These are phyloP conservation scores for Arbutus unedo DNA, from an alignment of 148 eudicot species.

Conservation along the genomic window DNA sequence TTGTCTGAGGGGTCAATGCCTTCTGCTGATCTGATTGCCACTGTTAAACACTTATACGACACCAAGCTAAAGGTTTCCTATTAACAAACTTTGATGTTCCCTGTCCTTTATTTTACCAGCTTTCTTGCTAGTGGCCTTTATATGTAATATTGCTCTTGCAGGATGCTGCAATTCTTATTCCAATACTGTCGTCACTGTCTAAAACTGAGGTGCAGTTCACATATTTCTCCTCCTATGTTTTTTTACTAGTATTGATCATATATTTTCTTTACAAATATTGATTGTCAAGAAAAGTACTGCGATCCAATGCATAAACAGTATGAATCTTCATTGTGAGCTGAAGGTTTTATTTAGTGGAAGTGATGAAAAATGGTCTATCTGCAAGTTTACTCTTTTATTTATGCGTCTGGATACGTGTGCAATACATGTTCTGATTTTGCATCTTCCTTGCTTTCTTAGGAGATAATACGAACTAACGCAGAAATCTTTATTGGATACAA, in stretches of 20 bases:
- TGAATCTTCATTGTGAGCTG: not conserved
- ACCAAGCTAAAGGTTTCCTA: constrained; percentile 73
- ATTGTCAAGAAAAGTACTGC: not conserved
- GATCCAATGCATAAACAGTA: not conserved
- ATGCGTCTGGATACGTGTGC: not conserved
- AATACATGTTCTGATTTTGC: not conserved
- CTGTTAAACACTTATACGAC: constrained; percentile 82
- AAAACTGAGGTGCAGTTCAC: constrained; percentile 62
- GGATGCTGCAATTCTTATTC: constrained; percentile 89
- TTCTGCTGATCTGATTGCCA: constrained; percentile 63
- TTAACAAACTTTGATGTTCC: constrained; percentile 13
- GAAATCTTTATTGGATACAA: not conserved
- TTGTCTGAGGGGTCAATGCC: constrained; percentile 74
- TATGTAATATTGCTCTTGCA: constrained; percentile 31
- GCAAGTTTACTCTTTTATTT: not conserved
- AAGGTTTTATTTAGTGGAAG: not conserved
- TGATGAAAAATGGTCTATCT: not conserved
- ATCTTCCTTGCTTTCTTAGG: not conserved
- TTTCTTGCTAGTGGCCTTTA: constrained; percentile 13
- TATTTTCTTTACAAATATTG: not conserved
- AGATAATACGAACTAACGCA: not conserved
- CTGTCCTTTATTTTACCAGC: not conserved
- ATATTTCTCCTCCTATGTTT: not conserved
- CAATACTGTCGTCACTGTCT: constrained; percentile 74
- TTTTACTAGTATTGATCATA: not conserved